A percentile compares a stretch with the other conserved stretches of the same genome.
phyloP scores from a whole-genome alignment of 2,329 filamentous ascomycete species.

The Epichloe aotearoae region DNA sequence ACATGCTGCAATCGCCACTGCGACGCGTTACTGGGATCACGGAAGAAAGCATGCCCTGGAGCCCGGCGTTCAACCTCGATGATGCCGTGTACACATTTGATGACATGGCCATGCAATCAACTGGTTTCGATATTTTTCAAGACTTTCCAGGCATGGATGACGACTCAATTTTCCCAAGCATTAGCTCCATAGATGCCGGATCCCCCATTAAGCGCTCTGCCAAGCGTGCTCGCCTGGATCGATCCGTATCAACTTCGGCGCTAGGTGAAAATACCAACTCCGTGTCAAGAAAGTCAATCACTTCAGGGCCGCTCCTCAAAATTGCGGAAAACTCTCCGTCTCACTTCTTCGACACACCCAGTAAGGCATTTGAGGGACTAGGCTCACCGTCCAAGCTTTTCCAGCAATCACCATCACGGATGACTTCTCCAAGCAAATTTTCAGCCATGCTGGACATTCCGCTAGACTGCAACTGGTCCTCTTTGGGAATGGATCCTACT shows the following conservation, averaged over 20 bases:
- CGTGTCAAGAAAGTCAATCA: constrained; percentile 35
- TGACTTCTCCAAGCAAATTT: constrained; percentile 39
- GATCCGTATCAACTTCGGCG: constrained; percentile 48
- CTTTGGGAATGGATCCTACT: constrained; percentile 20
- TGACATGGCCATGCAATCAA: constrained; percentile 35
- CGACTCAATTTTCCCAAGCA: constrained; percentile 21
- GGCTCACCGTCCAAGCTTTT: constrained; percentile 42
- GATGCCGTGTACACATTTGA: constrained; percentile 37
- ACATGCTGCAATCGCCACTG: constrained; percentile 69
- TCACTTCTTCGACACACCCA: constrained; percentile 39
- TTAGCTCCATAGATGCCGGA: constrained; percentile 38
- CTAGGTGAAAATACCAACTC: constrained; percentile 47
- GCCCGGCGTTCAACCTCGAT: constrained; percentile 53
- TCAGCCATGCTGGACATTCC: constrained; percentile 19
- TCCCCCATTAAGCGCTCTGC: constrained; percentile 52
- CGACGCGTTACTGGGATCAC: constrained; percentile 30
- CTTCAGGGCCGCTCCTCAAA: constrained; percentile 38
- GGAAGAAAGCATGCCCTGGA: constrained; percentile 43
- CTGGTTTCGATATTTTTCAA: constrained; percentile 51
- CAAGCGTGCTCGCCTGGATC: constrained; percentile 47
- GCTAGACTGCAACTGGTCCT: constrained; percentile 26
- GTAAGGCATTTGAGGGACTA: constrained; percentile 41
- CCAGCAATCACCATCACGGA: constrained; percentile 20
- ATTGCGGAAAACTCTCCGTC: constrained; percentile 27
- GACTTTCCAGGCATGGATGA: constrained; percentile 18